Percentiles rank a stretch among this genome's conserved stretches.
Conservation (phyloP, 1,139 yeast genomes). For the Saccharomyces hybrid region DNA sequence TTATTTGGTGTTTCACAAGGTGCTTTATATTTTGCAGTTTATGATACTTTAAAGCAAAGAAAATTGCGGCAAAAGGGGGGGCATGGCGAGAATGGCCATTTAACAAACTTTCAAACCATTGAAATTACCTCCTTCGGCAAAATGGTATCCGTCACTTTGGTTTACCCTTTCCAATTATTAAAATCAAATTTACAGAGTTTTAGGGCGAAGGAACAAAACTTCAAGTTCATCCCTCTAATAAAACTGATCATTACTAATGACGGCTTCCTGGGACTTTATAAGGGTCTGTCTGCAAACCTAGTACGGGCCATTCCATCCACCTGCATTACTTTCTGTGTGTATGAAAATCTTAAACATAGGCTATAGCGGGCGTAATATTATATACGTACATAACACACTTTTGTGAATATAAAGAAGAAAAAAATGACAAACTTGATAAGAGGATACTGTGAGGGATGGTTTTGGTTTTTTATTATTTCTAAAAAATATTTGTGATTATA, state of each 20-base stretch:
- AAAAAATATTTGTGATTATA: neutral
- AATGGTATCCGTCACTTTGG: conserved; percentile 53
- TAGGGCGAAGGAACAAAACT: conserved; percentile 32
- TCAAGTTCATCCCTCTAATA: conserved; percentile 38
- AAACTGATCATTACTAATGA: conserved; percentile 37
- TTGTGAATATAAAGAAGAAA: neutral
- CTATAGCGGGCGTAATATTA: conserved; percentile 1
- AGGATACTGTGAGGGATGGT: neutral
- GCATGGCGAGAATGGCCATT: conserved; percentile 20
- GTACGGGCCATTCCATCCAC: conserved; percentile 67
- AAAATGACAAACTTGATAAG: neutral
- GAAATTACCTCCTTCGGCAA: conserved; percentile 64
- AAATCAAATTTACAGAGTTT: conserved; percentile 68
- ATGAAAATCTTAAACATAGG: conserved; percentile 41
- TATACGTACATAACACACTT: neutral
- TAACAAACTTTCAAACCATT: conserved; percentile 51
- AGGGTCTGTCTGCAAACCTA: conserved; percentile 62
- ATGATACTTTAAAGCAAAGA: conserved; percentile 57
- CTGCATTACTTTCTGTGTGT: conserved; percentile 60
- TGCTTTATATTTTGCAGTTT: conserved; percentile 77
- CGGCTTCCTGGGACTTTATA: conserved; percentile 60
- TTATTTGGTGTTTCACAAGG: conserved; percentile 82
- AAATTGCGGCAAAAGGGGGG: conserved; percentile 12
- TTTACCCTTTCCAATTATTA: conserved; percentile 83
- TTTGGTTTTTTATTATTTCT: neutral